Evolutionary conservation across 2,329 filamentous ascomycete genomes (phyloP).

Genomic region (Ophiobolus disseminans): DNA sequence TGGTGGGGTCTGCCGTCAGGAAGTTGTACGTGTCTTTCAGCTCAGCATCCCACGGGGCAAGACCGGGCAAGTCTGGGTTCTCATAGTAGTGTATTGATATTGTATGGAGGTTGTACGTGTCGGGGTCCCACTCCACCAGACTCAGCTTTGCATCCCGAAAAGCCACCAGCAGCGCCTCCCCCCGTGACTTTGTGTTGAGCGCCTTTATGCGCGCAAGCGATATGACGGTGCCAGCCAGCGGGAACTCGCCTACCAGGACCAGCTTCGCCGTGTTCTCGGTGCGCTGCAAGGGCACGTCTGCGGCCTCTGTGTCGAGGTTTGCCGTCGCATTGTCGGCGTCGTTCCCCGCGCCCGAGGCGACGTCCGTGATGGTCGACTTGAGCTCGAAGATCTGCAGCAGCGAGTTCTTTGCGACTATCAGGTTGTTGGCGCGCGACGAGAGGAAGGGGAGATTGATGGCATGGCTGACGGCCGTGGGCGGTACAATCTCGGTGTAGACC

Average conservation of each 20-base stretch:
- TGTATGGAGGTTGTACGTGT: slow-evolving; percentile 78
- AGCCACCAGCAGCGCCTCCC: slow-evolving; percentile 81
- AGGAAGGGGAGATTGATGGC: slow-evolving; percentile 81
- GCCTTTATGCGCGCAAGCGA: slow-evolving; percentile 81
- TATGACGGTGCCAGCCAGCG: slow-evolving; percentile 82
- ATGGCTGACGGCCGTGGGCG: slow-evolving; percentile 92
- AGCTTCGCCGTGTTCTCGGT: slow-evolving; percentile 77
- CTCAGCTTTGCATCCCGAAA: slow-evolving; percentile 93
- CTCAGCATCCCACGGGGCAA: slow-evolving; percentile 78
- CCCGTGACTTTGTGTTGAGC: slow-evolving; percentile 75
- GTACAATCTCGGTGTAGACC: slow-evolving; percentile 94
- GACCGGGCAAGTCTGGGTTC: slow-evolving; percentile 81
- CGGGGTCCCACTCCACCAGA: slow-evolving; percentile 91
- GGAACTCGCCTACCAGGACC: slow-evolving; percentile 83
- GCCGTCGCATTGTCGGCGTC: slow-evolving; percentile 46
- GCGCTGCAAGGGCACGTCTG: slow-evolving; percentile 58
- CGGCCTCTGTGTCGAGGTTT: slow-evolving; percentile 60
- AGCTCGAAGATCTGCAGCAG: slow-evolving; percentile 89
- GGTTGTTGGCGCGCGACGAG: slow-evolving; percentile 77
- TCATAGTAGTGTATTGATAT: slow-evolving; percentile 98
- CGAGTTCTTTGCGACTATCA: slow-evolving; percentile 91
- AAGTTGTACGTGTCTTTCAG: slow-evolving; percentile 79
- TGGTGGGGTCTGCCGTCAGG: slow-evolving; percentile 86
- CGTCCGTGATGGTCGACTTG: slow-evolving; percentile 70
- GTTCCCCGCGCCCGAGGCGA: slow-evolving; percentile 52